phyloP scores from a whole-genome alignment of 352 stramenopile genomes.

The Elongisporangium senticosum region DNA sequence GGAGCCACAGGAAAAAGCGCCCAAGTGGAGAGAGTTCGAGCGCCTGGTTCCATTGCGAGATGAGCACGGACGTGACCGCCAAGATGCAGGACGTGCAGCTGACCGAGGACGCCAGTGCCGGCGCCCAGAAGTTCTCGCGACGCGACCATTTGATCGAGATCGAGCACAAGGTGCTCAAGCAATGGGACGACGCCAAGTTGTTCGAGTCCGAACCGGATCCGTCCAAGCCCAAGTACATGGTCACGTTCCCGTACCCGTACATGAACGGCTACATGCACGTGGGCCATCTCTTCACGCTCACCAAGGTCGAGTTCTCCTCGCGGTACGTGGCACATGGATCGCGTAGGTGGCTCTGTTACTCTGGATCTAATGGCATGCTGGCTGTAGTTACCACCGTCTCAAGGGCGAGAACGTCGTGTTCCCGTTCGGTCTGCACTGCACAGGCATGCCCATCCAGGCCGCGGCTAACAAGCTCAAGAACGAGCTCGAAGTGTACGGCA shows the following conservation, averaged over 20 bases:
- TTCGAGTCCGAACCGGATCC: conserved; percentile 86
- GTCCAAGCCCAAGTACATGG: conserved; percentile 95
- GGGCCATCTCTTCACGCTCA: conserved; percentile 96
- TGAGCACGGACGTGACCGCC: conserved; percentile 33
- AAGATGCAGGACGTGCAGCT: conserved; percentile 84
- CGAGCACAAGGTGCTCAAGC: conserved; percentile 87
- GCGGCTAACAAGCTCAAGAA: conserved; percentile 99
- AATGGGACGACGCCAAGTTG: conserved; percentile 85
- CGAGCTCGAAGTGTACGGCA: conserved; percentile 94
- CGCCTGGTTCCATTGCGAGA: not conserved
- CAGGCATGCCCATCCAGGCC: conserved; percentile 99
- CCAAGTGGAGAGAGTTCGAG: not conserved
- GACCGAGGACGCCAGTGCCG: conserved; percentile 27
- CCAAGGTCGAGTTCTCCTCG: conserved; percentile 95
- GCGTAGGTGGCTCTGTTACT: conserved; percentile 18
- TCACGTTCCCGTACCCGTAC: conserved; percentile 99
- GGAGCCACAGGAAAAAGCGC: not conserved
- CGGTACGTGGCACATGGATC: conserved; percentile 34
- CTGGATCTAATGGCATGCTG: conserved; percentile 40
- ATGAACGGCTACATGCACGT: conserved; percentile 99
- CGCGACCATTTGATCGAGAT: conserved; percentile 90
- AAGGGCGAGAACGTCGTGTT: conserved; percentile 99
- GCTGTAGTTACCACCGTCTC: conserved; percentile 80
- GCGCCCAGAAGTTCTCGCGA: conserved; percentile 76
- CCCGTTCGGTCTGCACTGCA: conserved; percentile 99